Evolutionary conservation across 2,329 filamentous ascomycete genomes (phyloP).

Genomic region (Sclerotinia sclerotiorum): DNA sequence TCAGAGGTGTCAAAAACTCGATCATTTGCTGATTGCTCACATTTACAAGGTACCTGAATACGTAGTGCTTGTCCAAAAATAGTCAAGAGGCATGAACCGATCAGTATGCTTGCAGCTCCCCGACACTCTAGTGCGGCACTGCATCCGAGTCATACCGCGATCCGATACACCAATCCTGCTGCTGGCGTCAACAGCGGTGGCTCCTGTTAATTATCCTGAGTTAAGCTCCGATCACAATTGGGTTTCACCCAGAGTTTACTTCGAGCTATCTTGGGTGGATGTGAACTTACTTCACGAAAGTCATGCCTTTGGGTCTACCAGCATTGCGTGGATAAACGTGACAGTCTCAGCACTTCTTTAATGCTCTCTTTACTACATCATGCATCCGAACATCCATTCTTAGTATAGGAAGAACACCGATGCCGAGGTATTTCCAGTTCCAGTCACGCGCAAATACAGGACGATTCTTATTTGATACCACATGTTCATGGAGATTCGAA

Average conservation of each 20-base stretch:
- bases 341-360: not conserved
- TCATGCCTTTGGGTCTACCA: not conserved
- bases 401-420: not conserved
- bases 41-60: not conserved
- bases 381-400: not conserved
- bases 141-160: not conserved
- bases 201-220: not conserved
- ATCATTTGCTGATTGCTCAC: not conserved
- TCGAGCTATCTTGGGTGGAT: not conserved
- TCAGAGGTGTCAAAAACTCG: not conserved
- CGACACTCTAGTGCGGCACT: not conserved
- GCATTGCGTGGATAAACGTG: not conserved
- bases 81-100: not conserved
- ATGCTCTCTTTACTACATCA: not conserved
- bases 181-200: too few relatives aligned
- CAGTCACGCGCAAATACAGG: not conserved
- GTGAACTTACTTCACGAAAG: not conserved
- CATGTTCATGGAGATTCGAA: not conserved
- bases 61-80: not conserved
- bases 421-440: not conserved
- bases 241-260: not conserved
- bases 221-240: too few relatives aligned
- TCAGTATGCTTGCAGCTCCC: not conserved
- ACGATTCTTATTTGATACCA: slow-evolving; percentile 2
- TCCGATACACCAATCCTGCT: not conserved